These are phyloP conservation scores for Podospora appendiculata DNA, from an alignment of 495 filamentous ascomycete species.

Conservation along the genomic window DNA sequence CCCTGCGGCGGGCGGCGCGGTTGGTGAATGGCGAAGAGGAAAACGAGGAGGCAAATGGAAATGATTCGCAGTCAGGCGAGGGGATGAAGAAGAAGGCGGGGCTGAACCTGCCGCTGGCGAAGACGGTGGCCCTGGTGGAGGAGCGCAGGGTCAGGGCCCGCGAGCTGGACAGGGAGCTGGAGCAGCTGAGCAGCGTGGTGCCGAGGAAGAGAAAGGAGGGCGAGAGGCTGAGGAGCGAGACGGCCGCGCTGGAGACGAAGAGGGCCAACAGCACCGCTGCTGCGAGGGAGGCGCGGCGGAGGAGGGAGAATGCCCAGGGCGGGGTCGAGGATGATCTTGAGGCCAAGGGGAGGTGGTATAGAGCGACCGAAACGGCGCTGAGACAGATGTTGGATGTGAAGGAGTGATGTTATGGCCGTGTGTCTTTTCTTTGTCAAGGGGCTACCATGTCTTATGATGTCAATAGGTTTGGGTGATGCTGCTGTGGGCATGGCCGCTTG, in stretches of 20 bases:
- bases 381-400: conserved; percentile 56
- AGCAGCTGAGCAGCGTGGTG: conserved; percentile 52
- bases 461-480: too few relatives aligned
- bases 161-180: conserved; percentile 60
- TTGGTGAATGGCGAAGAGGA: conserved; percentile 12
- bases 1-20: conserved; percentile 36
- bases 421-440: too few relatives aligned
- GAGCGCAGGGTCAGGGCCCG: conserved; percentile 53
- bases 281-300: conserved; percentile 71
- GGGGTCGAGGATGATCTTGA: conserved; percentile 74
- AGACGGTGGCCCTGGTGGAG: conserved; percentile 50
- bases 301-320: conserved; percentile 55
- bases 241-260: conserved; percentile 61
- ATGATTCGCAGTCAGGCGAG: background rate
- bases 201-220: conserved; percentile 68
- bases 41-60: background rate
- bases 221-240: conserved; percentile 63
- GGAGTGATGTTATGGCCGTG: conserved; percentile 9
- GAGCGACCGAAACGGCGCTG: conserved; percentile 60
- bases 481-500: too few relatives aligned
- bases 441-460: too few relatives aligned
- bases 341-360: conserved; percentile 75
- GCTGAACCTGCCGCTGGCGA: conserved; percentile 50
- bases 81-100: too few relatives aligned
- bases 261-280: conserved; percentile 58